Conservation (phyloP, 2,329 filamentous ascomycete species). For the Fragosphaeria purpurea region DNA sequence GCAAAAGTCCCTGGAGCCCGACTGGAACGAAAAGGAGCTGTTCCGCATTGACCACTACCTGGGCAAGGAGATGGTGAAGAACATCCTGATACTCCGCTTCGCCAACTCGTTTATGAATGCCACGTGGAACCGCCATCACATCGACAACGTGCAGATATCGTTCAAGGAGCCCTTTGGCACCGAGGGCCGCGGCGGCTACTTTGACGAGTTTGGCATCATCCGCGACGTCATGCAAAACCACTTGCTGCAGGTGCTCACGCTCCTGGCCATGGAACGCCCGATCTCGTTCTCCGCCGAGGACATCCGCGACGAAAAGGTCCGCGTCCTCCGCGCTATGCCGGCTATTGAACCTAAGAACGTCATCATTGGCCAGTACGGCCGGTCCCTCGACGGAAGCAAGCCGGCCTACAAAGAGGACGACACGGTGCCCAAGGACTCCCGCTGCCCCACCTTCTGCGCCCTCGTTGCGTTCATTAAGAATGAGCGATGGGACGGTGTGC, state of each 20-base stretch:
- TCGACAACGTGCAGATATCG: conserved; percentile 97
- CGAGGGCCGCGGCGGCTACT: conserved; percentile 95
- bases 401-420: conserved; percentile 98
- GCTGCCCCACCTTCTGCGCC: conserved; percentile 96
- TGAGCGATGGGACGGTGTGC: conserved; percentile 97
- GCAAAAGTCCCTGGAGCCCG: conserved; percentile 86
- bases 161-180: conserved; percentile 99
- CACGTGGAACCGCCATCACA: conserved; percentile 98
- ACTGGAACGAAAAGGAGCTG: conserved; percentile 98
- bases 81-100: conserved; percentile 94
- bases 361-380: conserved; percentile 97
- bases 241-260: conserved; percentile 87
- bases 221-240: conserved; percentile 99
- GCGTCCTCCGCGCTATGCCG: conserved; percentile 86
- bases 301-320: conserved; percentile 96
- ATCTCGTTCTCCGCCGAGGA: conserved; percentile 98
- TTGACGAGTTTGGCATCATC: conserved; percentile 98
- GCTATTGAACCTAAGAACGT: conserved; percentile 98
- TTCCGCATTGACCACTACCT: conserved; percentile 99
- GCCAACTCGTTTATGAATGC: conserved; percentile 98
- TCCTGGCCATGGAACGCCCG: conserved; percentile 95
- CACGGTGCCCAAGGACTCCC: conserved; percentile 91
- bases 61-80: conserved; percentile 99
- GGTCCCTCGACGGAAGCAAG: conserved; percentile 91
- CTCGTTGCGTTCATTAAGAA: conserved; percentile 99